A percentile compares a stretch with the other conserved stretches of the same genome.
Evolutionary conservation across 2,329 filamentous ascomycete species (phyloP).

Genomic region (Rutstroemia sp.): DNA sequence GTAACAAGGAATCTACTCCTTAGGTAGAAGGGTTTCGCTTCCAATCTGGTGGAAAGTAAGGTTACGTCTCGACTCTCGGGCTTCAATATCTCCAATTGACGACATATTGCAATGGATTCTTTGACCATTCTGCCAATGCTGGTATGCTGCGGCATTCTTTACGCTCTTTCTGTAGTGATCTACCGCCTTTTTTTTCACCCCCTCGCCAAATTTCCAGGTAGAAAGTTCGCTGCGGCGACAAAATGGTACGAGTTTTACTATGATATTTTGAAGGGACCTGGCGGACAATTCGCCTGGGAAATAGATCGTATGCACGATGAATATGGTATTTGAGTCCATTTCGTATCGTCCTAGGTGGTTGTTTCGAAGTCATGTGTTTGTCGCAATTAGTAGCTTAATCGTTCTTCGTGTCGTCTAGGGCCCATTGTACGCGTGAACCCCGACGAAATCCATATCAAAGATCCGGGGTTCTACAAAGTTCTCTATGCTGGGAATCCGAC

Average conservation of each 20-base stretch:
- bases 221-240: slow-evolving; percentile 17
- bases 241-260: slow-evolving; percentile 21
- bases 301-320: slow-evolving; percentile 6
- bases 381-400: neutral
- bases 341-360: neutral
- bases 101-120: no score
- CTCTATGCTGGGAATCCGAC: slow-evolving; percentile 13
- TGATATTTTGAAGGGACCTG: slow-evolving; percentile 12
- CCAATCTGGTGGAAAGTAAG: no score
- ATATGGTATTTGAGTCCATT: slow-evolving; percentile 1
- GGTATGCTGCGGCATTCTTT: neutral
- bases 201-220: slow-evolving; percentile 25
- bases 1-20: no score
- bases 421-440: slow-evolving; percentile 23
- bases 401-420: slow-evolving; percentile 8
- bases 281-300: slow-evolving; percentile 8
- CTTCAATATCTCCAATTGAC: no score
- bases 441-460: slow-evolving; percentile 24
- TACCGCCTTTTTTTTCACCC: slow-evolving; percentile 28
- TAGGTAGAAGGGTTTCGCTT: no score
- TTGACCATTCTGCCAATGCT: neutral
- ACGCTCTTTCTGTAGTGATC: neutral
- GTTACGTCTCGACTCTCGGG: no score
- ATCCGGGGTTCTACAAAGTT: slow-evolving; percentile 19
- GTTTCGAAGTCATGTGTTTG: neutral